A percentile compares a stretch with the other conserved stretches of the same genome.
Evolutionary conservation across 2,329 filamentous ascomycete genomes (phyloP).

Genomic region (Dactylellina leptospora): DNA sequence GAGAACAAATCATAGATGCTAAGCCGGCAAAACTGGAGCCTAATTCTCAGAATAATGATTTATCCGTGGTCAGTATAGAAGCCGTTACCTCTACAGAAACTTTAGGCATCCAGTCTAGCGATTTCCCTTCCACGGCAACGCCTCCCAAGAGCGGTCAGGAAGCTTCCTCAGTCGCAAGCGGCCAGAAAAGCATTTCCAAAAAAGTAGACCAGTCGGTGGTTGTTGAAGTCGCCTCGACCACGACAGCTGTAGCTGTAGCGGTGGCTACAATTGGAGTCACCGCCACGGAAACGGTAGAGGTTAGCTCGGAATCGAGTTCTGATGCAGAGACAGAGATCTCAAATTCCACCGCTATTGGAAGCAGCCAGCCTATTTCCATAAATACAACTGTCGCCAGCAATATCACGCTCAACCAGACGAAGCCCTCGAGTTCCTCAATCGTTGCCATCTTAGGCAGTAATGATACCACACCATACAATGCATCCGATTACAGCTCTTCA

Average conservation of each 20-base stretch:
- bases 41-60: not conserved
- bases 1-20: not conserved
- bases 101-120: not conserved
- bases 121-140: not conserved
- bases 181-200: not conserved
- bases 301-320: not conserved
- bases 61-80: not conserved
- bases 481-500: conserved; percentile 14
- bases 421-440: conserved; percentile 18
- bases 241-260: conserved; percentile 20
- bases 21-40: not conserved
- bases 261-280: conserved; percentile 29
- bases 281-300: conserved; percentile 35
- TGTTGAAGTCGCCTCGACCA: conserved; percentile 30
- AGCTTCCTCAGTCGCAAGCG: not conserved
- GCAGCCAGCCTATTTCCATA: conserved; percentile 17
- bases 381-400: not conserved
- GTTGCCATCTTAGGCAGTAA: conserved; percentile 20
- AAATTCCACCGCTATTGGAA: conserved; percentile 12
- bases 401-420: not conserved
- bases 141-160: not conserved
- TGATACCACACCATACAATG: conserved; percentile 18
- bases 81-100: not conserved
- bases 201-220: not conserved
- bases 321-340: conserved; percentile 13